Evolutionary conservation across 164 flowering plant species (phyloP).

Genomic region (Piper longum): DNA sequence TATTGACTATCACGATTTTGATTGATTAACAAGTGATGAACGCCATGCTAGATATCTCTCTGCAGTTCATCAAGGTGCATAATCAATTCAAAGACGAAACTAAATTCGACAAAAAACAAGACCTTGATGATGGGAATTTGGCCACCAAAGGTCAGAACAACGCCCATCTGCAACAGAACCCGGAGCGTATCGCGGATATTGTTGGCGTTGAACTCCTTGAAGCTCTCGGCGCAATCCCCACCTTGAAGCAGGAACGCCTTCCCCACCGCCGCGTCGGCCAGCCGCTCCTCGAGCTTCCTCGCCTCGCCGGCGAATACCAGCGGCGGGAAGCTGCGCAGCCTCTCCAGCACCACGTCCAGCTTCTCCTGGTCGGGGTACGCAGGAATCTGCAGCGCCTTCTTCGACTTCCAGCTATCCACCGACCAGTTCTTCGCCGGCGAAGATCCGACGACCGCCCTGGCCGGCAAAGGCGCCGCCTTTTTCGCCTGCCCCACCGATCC

Average conservation of each 20-base stretch:
- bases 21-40: too few relatives aligned
- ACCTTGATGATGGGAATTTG: slow-evolving; percentile 25
- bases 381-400: slow-evolving; percentile 17
- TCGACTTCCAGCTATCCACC: slow-evolving; percentile 16
- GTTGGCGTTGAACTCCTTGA: slow-evolving; percentile 32
- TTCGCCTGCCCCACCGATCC: slow-evolving; percentile 5
- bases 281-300: slow-evolving; percentile 30
- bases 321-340: slow-evolving; percentile 25
- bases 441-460: background rate
- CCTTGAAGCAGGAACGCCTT: slow-evolving; percentile 40
- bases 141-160: slow-evolving; percentile 31
- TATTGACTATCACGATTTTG: too few relatives aligned
- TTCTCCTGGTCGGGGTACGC: slow-evolving; percentile 18
- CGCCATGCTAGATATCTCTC: too few relatives aligned
- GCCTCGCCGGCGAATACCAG: slow-evolving; percentile 44
- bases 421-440: slow-evolving; percentile 12
- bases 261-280: slow-evolving; percentile 34
- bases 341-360: slow-evolving; percentile 18
- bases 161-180: slow-evolving; percentile 39
- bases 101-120: background rate
- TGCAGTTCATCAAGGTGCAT: too few relatives aligned
- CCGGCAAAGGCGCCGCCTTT: background rate
- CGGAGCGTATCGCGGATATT: slow-evolving; percentile 40
- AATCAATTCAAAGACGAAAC: too few relatives aligned
- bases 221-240: slow-evolving; percentile 45